phyloP scores from a whole-genome alignment of 768 basidiomycete genomes.

The Mycena pura region DNA sequence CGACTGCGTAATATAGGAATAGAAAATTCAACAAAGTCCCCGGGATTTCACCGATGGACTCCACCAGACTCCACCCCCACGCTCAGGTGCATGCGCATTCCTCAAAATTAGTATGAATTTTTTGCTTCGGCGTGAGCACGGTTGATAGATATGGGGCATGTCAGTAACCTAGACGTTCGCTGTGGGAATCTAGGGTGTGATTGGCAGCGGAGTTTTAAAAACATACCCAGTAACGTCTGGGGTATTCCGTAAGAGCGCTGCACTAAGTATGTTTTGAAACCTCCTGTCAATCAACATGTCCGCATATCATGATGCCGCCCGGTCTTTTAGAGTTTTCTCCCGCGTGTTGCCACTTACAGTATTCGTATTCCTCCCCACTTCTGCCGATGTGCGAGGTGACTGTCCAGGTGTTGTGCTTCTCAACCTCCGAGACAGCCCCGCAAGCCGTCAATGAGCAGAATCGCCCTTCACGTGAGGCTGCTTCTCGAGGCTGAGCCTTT shows the following conservation, averaged over 20 bases:
- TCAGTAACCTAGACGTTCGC: background rate
- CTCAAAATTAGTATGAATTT: constrained; percentile 1
- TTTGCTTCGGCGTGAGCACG: constrained; percentile 2
- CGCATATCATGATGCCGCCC: background rate
- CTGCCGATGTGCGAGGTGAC: constrained; percentile 5
- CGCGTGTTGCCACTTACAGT: constrained; percentile 7
- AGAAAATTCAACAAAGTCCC: constrained; percentile 2
- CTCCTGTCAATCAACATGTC: background rate
- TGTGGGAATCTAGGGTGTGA: background rate
- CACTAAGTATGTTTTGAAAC: background rate
- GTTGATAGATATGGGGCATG: background rate
- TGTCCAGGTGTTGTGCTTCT: constrained; percentile 7
- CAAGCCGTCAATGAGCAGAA: constrained; percentile 2
- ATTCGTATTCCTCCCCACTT: constrained; percentile 4
- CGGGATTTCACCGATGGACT: constrained; percentile 4
- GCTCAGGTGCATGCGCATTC: constrained; percentile 1
- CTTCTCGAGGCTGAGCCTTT: constrained; percentile 2
- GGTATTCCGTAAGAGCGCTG: constrained; percentile 1
- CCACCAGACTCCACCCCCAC: background rate
- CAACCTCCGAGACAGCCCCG: background rate
- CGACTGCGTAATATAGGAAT: constrained; percentile 3
- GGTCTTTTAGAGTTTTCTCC: background rate
- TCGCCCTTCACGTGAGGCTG: constrained; percentile 7
- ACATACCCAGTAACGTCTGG: background rate
- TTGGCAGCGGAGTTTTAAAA: background rate